Base-by-base conservation (phyloP, 768 basidiomycete species). In the Tricholomella constricta region DNA sequence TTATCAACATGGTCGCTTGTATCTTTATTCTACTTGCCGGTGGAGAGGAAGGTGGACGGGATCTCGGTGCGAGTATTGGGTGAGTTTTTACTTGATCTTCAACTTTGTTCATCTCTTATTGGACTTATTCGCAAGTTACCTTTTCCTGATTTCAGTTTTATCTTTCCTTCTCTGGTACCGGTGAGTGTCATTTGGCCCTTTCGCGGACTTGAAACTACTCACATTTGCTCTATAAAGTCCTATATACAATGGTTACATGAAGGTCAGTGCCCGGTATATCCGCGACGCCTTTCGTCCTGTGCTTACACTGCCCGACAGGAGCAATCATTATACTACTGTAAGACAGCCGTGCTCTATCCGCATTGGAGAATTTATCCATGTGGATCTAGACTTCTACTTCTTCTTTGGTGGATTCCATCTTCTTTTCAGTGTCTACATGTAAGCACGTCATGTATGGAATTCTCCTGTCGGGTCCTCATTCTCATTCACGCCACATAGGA, bases 111-210 rank as follows among this genome's bases (percentile, higher is more conserved):
- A 51, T 41, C 58, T 37, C 48, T 64, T 62, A 54, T 67, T 45
- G 52, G 62, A 60, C 54, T 54, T 26, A n/a, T 43, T 46, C 9
- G 31, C 37, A 66, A 94, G 91, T 50, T 94, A 95, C 65, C 48
- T 94, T 35, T 77, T 91, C 48, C 72, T 95, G 45, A 97, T 98
- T 62, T 71, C 85, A 10, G 70, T 82, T 32, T 68, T 85, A 31
- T 94, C 91, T 12, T 98, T 99, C 76, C 77, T 98, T 55, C 78
- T 94, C 56, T 98, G 96, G 96, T 99, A 96, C 69, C 84, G 94
- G 91, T 89, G 58, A 64, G 88, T 67, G 20, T 31, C 34, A 45
- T 52, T 29, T 55, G 59, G 45, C 45, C 36, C 48, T 31, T 41
- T 42, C 45, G 45, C 47, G 46, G 49, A 47, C 51, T 37, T 22